phyloP scores from a whole-genome alignment of 176 grass and related monocot species.

The Avena eriantha region DNA sequence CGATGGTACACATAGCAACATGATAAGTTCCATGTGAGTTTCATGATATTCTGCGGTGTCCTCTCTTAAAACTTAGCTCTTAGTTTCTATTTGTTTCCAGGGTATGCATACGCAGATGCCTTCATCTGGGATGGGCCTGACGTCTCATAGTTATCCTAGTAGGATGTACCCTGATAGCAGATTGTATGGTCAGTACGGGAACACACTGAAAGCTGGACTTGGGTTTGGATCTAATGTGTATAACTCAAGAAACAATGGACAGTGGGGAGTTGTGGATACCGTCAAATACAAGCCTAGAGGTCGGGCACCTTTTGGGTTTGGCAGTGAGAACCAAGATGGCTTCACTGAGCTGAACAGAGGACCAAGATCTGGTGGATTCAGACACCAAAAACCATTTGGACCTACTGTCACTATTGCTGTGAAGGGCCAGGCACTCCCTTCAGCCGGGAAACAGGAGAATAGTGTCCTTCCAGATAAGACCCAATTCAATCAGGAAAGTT shows the following conservation, averaged over 20 bases:
- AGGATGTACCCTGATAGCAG: slow-evolving; percentile 76
- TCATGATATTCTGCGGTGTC: slow-evolving; percentile 33
- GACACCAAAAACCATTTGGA: slow-evolving; percentile 69
- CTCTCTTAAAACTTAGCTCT: slow-evolving; percentile 20
- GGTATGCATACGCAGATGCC: slow-evolving; percentile 63
- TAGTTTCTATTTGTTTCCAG: slow-evolving; percentile 54
- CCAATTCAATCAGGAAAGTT: slow-evolving; percentile 73
- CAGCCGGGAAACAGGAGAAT: slow-evolving; percentile 54
- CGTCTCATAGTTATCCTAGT: slow-evolving; percentile 55
- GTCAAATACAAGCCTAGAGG: slow-evolving; percentile 79
- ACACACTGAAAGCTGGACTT: slow-evolving; percentile 61
- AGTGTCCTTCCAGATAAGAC: slow-evolving; percentile 56
- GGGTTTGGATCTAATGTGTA: slow-evolving; percentile 80
- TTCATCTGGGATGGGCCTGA: slow-evolving; percentile 72
- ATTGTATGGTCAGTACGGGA: slow-evolving; percentile 69
- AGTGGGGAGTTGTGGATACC: slow-evolving; percentile 59
- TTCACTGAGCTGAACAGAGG: slow-evolving; percentile 91
- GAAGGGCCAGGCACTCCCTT: slow-evolving; percentile 71
- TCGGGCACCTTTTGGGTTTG: slow-evolving; percentile 67
- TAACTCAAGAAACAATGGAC: slow-evolving; percentile 70
- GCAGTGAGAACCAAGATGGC: slow-evolving; percentile 78
- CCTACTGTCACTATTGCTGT: slow-evolving; percentile 71
- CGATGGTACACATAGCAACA: not conserved
- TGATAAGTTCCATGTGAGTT: slow-evolving; percentile 4
- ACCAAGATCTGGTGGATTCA: slow-evolving; percentile 82